Percentiles rank a stretch among this genome's conserved stretches.
Evolutionary conservation across 2,329 filamentous ascomycete genomes (phyloP).

Genomic region (Didymella glomerata): DNA sequence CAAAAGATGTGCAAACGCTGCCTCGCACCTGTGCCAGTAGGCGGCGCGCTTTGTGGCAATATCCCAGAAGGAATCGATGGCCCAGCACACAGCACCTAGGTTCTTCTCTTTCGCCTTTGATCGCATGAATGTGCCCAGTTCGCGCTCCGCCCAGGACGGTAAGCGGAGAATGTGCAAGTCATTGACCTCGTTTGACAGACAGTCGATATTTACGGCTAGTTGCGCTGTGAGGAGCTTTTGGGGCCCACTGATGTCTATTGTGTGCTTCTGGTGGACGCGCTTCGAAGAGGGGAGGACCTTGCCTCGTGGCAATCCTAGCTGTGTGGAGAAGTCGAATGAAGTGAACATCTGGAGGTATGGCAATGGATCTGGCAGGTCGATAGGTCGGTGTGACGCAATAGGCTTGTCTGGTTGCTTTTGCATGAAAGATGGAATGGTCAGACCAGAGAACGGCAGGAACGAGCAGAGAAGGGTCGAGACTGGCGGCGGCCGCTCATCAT

Average conservation of each 20-base stretch:
- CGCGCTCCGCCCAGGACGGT: slow-evolving; percentile 65
- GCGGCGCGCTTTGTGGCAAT: slow-evolving; percentile 66
- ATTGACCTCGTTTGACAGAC: slow-evolving; percentile 57
- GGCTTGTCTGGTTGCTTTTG: slow-evolving; percentile 45
- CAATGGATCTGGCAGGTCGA: slow-evolving; percentile 70
- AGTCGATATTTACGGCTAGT: slow-evolving; percentile 64
- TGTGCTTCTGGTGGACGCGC: slow-evolving; percentile 53
- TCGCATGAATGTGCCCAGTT: slow-evolving; percentile 65
- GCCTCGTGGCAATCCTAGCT: slow-evolving; percentile 47
- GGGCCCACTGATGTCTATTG: slow-evolving; percentile 61
- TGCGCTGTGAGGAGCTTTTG: slow-evolving; percentile 66
- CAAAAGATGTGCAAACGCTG: slow-evolving; percentile 53
- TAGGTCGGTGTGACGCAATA: slow-evolving; percentile 68
- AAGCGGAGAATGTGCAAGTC: slow-evolving; percentile 64
- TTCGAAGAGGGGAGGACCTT: slow-evolving; percentile 24
- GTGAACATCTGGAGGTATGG: slow-evolving; percentile 77
- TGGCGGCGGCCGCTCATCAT: slow-evolving; percentile 33
- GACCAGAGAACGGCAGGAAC: slow-evolving; percentile 51
- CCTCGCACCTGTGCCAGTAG: slow-evolving; percentile 68
- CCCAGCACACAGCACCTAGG: slow-evolving; percentile 69
- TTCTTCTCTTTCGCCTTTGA: slow-evolving; percentile 58
- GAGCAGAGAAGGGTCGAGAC: slow-evolving; percentile 50
- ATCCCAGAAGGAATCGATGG: slow-evolving; percentile 73
- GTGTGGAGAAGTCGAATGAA: slow-evolving; percentile 69
- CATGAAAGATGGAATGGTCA: slow-evolving; percentile 37